phyloP scores from a whole-genome alignment of 768 basidiomycete genomes.

The Asterophora parasitica region DNA sequence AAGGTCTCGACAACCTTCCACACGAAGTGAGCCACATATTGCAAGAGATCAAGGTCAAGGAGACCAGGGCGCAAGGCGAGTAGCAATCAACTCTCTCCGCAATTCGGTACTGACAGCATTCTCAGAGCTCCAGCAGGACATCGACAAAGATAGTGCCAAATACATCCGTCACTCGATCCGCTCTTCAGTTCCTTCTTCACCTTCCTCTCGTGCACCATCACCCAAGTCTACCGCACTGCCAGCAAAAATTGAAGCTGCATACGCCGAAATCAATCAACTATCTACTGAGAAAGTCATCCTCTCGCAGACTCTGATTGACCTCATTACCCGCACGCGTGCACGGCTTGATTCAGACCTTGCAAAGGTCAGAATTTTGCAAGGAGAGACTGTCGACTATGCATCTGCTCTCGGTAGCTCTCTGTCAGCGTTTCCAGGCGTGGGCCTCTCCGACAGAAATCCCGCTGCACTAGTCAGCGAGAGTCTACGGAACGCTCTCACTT shows the following conservation, averaged over 20 bases:
- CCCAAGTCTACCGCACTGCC: slow-evolving; percentile 34
- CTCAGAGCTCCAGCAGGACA: slow-evolving; percentile 45
- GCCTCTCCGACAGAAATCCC: slow-evolving; percentile 18
- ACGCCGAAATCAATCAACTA: slow-evolving; percentile 40
- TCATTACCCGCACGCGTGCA: slow-evolving; percentile 41
- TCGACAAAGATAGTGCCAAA: slow-evolving; percentile 42
- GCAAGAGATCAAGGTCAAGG: slow-evolving; percentile 47
- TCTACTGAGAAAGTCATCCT: slow-evolving; percentile 43
- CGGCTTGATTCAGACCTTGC: slow-evolving; percentile 47
- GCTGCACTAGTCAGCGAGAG: slow-evolving; percentile 40
- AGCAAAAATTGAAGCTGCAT: slow-evolving; percentile 40
- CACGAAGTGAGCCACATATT: slow-evolving; percentile 47
- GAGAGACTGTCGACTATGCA: slow-evolving; percentile 35
- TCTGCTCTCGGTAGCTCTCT: slow-evolving; percentile 14
- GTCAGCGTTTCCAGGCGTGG: slow-evolving; percentile 6
- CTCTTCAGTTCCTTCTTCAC: slow-evolving; percentile 22
- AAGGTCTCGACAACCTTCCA: slow-evolving; percentile 52
- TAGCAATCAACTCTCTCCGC: not conserved
- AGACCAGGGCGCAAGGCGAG: slow-evolving; percentile 39
- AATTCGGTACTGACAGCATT: slow-evolving; percentile 3
- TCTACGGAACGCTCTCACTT: slow-evolving; percentile 34
- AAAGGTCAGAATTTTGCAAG: slow-evolving; percentile 43
- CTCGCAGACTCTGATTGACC: slow-evolving; percentile 44
- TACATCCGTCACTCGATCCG: slow-evolving; percentile 47
- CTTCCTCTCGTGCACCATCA: slow-evolving; percentile 30